Evolutionary conservation across 805 yeast genomes (phyloP).

Genomic region (Candida krabiensis): DNA sequence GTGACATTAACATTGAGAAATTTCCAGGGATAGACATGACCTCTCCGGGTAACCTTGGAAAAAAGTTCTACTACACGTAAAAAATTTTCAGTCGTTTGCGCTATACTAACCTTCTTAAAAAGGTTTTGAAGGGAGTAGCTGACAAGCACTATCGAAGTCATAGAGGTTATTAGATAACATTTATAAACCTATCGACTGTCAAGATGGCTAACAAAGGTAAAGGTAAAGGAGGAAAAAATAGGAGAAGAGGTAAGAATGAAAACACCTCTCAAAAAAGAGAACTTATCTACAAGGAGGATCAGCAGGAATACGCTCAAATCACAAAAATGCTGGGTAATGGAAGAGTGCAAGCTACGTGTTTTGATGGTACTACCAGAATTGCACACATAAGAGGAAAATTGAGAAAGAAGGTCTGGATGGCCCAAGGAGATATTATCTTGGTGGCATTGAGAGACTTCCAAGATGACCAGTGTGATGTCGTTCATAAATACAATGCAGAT

Average conservation of each 20-base stretch:
- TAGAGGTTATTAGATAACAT: too few relatives aligned
- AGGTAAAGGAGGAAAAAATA: conserved; percentile 80
- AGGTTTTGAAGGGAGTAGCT: neutral
- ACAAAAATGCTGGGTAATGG: conserved; percentile 98
- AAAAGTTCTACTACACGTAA: conserved; percentile 2
- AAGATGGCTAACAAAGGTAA: conserved; percentile 50
- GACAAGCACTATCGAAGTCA: neutral
- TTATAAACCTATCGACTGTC: conserved; percentile 46
- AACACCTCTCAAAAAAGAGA: conserved; percentile 92
- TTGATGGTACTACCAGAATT: conserved; percentile 90
- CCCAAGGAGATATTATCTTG: conserved; percentile 95
- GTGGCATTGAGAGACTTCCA: conserved; percentile 98
- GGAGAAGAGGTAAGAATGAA: conserved; percentile 98
- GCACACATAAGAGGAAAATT: conserved; percentile 98
- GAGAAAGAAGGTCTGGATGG: conserved; percentile 99
- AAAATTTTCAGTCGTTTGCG: conserved; percentile 11
- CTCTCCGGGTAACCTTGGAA: too few relatives aligned
- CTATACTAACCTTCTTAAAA: conserved; percentile 1
- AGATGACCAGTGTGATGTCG: conserved; percentile 97
- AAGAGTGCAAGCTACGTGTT: conserved; percentile 91
- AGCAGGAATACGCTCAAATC: conserved; percentile 98
- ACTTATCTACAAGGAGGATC: conserved; percentile 86
- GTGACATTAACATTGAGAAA: too few relatives aligned
- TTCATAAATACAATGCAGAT: conserved; percentile 93
- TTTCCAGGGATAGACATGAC: too few relatives aligned